These are phyloP conservation scores for Cordyceps tenuipes DNA, from an alignment of 2,329 filamentous ascomycete species.

Conservation along the genomic window DNA sequence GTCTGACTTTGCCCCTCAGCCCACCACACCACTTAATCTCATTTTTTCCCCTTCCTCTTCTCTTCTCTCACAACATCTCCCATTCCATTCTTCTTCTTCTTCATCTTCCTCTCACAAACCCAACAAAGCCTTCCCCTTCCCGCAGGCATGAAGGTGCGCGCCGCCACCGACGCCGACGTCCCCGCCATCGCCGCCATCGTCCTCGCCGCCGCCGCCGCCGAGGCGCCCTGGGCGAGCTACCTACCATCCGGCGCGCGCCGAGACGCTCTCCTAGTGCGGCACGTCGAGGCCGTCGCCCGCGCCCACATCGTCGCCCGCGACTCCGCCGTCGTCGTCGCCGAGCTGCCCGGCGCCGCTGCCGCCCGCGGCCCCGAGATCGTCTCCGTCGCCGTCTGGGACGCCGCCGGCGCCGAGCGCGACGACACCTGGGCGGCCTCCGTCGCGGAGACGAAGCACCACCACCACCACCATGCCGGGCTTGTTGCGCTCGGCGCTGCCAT, in stretches of 20 bases:
- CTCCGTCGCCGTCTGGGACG: constrained; percentile 15
- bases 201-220: constrained; percentile 13
- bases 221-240: constrained; percentile 14
- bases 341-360: constrained; percentile 8
- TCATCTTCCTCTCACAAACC: too few relatives aligned
- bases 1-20: background rate
- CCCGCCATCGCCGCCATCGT: constrained; percentile 15
- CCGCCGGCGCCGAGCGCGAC: background rate
- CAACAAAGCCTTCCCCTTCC: background rate
- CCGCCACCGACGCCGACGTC: constrained; percentile 14
- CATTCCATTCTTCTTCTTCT: background rate
- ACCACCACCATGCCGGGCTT: background rate
- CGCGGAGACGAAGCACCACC: too few relatives aligned
- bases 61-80: background rate
- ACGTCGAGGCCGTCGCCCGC: constrained; percentile 4
- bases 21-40: too few relatives aligned
- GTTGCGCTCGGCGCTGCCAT: background rate
- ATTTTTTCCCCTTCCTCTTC: background rate
- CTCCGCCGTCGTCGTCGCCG: constrained; percentile 12
- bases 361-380: constrained; percentile 4
- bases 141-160: constrained; percentile 13
- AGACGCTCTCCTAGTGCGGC: background rate
- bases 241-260: constrained; percentile 8
- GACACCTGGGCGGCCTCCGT: too few relatives aligned
- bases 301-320: constrained; percentile 5